A percentile compares a stretch with the other conserved stretches of the same genome.
Evolutionary conservation across 345 rosid genomes (phyloP).

Genomic region (Anacardium occidentale): DNA sequence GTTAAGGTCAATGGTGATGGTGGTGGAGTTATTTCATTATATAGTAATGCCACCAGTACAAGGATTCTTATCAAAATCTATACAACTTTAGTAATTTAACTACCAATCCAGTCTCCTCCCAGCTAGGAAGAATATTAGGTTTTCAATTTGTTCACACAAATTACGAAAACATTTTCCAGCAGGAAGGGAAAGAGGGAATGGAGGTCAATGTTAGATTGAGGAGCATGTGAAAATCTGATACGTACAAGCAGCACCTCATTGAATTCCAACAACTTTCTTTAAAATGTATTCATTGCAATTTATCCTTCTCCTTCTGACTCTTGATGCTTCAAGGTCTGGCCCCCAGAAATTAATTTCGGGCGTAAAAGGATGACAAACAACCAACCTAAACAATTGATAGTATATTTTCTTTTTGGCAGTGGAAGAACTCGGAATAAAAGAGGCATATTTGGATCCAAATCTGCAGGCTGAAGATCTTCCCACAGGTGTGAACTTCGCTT

Average conservation of each 20-base stretch:
- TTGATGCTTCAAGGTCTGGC: too few species aligned
- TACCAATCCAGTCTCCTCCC: background rate
- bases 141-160: too few species aligned
- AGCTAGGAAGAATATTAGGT: constrained; percentile 2
- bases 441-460: constrained; percentile 54
- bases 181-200: too few species aligned
- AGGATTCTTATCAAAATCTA: background rate
- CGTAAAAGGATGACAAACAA: too few species aligned
- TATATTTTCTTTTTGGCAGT: constrained; percentile 29
- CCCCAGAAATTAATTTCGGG: too few species aligned
- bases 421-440: constrained; percentile 60
- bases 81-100: background rate
- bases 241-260: too few species aligned
- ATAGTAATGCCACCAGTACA: background rate
- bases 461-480: constrained; percentile 47
- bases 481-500: constrained; percentile 76
- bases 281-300: background rate
- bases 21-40: constrained; percentile 9
- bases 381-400: background rate
- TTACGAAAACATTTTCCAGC: too few species aligned
- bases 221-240: background rate
- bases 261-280: background rate
- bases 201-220: background rate
- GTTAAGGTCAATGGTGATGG: constrained; percentile 17
- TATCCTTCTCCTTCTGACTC: background rate